phyloP scores from a whole-genome alignment of 768 basidiomycete species.

The Tulasnella sp. region DNA sequence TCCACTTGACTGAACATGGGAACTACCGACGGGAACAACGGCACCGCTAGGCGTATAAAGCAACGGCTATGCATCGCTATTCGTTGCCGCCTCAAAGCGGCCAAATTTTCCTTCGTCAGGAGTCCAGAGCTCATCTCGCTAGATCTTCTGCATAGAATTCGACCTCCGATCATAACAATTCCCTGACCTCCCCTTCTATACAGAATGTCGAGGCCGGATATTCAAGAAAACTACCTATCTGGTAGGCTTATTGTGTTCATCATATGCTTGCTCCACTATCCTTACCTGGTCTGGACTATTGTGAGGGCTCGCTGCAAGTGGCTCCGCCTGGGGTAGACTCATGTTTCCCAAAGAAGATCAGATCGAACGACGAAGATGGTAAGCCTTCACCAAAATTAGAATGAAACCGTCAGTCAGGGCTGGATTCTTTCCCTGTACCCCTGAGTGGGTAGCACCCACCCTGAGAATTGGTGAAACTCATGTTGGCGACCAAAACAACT shows the following conservation, averaged over 20 bases:
- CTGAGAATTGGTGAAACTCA: too few species aligned
- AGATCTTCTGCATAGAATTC: neutral
- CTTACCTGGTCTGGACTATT: neutral
- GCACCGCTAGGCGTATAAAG: neutral
- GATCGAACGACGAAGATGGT: neutral
- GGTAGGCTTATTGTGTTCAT: too few species aligned
- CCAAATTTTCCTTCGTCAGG: neutral
- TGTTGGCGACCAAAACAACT: too few species aligned
- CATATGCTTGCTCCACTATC: neutral
- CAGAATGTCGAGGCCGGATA: too few species aligned
- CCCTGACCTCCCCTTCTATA: too few species aligned
- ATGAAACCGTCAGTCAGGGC: neutral
- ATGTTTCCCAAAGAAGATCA: neutral
- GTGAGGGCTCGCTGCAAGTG: neutral
- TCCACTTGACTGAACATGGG: neutral
- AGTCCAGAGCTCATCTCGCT: neutral
- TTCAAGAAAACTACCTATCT: too few species aligned
- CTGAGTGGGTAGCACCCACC: neutral
- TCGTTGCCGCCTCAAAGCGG: too few species aligned
- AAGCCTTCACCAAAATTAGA: neutral
- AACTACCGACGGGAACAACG: neutral
- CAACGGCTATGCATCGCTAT: too few species aligned
- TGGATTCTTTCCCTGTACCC: neutral
- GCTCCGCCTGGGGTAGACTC: neutral
- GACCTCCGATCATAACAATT: too few species aligned